These are phyloP conservation scores for Chlorella sp. DNA, from an alignment of 139 green algal genomes.

Conservation along the genomic window DNA sequence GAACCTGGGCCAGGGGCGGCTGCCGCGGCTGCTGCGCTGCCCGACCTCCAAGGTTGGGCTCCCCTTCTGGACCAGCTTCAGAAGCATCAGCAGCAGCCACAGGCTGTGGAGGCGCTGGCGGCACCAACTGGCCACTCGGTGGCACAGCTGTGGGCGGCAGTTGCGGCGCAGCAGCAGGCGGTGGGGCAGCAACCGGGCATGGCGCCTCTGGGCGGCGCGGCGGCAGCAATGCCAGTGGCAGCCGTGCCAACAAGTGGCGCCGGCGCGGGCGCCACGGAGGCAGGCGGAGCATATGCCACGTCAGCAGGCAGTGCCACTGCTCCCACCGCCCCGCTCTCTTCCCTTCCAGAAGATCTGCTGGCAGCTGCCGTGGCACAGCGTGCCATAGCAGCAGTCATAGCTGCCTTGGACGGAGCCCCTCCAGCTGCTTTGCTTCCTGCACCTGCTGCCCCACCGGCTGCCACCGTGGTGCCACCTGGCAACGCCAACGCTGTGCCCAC, in stretches of 20 bases:
- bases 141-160: not conserved
- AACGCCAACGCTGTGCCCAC: not conserved
- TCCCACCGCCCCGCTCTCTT: not conserved
- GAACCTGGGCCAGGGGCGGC: not conserved
- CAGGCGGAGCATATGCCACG: no score
- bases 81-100: constrained; percentile 1
- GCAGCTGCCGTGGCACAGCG: not conserved
- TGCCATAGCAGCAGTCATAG: not conserved
- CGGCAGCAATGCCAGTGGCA: not conserved
- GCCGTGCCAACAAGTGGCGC: not conserved
- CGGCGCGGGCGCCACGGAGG: not conserved
- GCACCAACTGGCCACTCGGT: not conserved
- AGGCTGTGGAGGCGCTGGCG: not conserved
- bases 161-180: not conserved
- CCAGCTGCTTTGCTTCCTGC: not conserved
- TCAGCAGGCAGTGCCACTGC: not conserved
- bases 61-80: constrained; percentile 16
- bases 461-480: not conserved
- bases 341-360: not conserved
- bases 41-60: not conserved
- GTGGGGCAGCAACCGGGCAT: not conserved
- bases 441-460: no score
- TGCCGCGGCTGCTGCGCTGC: constrained; percentile 1
- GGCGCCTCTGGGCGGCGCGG: not conserved
- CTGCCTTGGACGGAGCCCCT: not conserved